Evolutionary conservation across 257 asterid species (phyloP), one percentile per base, ranked within the genome.

Genomic region (Paraleonurus japonicus): DNA sequence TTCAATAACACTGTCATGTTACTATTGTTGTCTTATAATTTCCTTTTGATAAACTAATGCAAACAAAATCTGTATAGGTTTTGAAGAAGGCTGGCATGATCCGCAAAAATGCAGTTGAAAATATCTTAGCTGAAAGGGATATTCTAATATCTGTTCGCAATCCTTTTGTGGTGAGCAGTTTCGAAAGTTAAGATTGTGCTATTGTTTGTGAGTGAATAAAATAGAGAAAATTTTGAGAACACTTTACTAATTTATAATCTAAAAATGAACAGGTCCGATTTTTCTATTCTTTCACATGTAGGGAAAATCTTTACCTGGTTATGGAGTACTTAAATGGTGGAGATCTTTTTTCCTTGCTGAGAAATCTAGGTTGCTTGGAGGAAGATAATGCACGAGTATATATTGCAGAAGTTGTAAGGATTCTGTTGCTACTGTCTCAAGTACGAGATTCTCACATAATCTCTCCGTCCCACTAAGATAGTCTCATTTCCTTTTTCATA

Each of bases 311-410:
- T 72, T 95, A 95, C 80, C 79, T 95, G 80, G 99, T 95, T 48
- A 95, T 95, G 99, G 99, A 95, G 84, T 95, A 95, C 79, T 83
- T 95, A 80, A 95, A 95, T 76, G 99, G 99, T 72, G 99, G 99
- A 77, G 99, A 95, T 77, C 93, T 95, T 65, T 95, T 86, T 79
- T 95, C 99, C 69, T 78, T 95, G 80, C 84, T 95, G 67, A 92
- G 78, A 82, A 88, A 85, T 81, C 81, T 95, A 50, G 99, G 99
- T 66, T 95, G 99, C 86, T 87, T 95, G 81, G 99, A 89, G 76
- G 99, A 95, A 83, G 95, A 89, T 74, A 86, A 85, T 85, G 90
- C 96, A 70, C 94, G 97, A 17, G 76, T 87, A 67, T 95, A 95
- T 75, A 84, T 95, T n/a, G 99, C 99, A 59, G 99, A 95, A 85